Base-by-base conservation (phyloP, 2,329 filamentous ascomycete genomes). In the Huntiella moniliformis region DNA sequence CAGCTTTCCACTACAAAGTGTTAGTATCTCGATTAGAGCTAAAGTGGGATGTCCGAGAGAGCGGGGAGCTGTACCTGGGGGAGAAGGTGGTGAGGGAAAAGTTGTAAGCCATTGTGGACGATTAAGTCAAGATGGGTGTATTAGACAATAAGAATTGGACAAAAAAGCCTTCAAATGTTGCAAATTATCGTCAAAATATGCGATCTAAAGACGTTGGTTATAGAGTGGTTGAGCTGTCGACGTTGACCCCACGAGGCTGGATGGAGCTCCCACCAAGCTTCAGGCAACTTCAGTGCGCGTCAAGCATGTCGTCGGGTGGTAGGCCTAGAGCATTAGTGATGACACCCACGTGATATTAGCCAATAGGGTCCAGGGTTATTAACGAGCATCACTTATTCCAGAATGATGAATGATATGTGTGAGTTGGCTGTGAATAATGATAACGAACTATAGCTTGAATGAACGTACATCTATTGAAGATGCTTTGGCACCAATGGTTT, bases 61-160 rank as follows among this genome's bases (percentile, higher is more conserved):
- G 44, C 48, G 48, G 38, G 49, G 49, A 53, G 51, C 38, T 77
- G 66, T 78, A 92, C 91, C 88, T 98, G 63, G 91, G 91, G 60
- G 91, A 96, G 79, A 98, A 98, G 54, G 91, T 98, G 53, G 91
- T 98, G 62, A 98, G 75, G 50, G 91, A 98, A 78, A 98, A 98
- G 47, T 52, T 52, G 50, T 52, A 52, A 13, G 51, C 51, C 51
- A 52, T 52, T 38, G 22, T 42, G 42, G 15, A 40, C 17, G 41
- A 22, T 13, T 42, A 13, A 37, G 17, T 28, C 22, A 28, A 28
- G 22, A 28, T 28, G 45, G 10, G 33, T 32, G 37, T 17, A 31
- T 22, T 15, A 40, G 31, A 38, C 15, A 42, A 34, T 38, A 32
- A 28, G 22, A 12, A 47, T 32, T 38, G 38, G 33, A 34, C 31